Evolutionary conservation across 257 asterid genomes (phyloP).

Genomic region (Ehretia macrophylla): DNA sequence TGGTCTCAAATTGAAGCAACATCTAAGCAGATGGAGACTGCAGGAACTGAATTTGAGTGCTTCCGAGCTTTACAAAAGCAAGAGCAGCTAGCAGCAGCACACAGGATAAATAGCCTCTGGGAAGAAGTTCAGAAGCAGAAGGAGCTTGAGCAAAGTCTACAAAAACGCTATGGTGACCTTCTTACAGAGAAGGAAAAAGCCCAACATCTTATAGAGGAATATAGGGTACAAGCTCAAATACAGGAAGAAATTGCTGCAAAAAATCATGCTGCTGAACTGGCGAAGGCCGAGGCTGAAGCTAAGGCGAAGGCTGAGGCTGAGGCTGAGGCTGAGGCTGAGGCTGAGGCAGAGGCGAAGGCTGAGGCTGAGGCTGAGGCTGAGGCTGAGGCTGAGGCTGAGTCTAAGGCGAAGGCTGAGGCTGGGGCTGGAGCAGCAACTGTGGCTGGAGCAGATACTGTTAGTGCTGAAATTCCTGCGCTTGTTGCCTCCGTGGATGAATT

Average conservation of each 20-base stretch:
- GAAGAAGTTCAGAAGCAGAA: conserved; percentile 99
- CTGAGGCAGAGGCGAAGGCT: conserved; percentile 12
- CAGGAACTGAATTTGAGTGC: conserved; percentile 86
- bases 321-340: conserved; percentile 24
- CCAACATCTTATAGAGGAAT: conserved; percentile 33
- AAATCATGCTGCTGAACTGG: conserved; percentile 21
- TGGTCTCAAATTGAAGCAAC: conserved; percentile 73
- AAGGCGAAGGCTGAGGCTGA: conserved; percentile 6
- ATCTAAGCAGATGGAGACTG: conserved; percentile 82
- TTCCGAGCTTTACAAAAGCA: conserved; percentile 78
- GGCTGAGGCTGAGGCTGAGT: conserved; percentile 25
- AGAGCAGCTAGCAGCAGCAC: conserved; percentile 70
- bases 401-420: conserved; percentile 5
- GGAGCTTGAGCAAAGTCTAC: conserved; percentile 70
- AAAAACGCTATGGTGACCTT: conserved; percentile 68
- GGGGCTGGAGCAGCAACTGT: conserved; percentile 6
- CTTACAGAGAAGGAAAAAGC: conserved; percentile 49
- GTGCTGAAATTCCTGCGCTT: background rate
- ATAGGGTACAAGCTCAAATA: conserved; percentile 45
- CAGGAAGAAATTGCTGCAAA: conserved; percentile 42
- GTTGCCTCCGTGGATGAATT: conserved; percentile 11
- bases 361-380: conserved; percentile 5
- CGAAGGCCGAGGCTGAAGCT: conserved; percentile 24
- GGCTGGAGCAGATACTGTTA: background rate
- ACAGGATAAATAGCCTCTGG: conserved; percentile 81